A percentile compares a stretch with the other conserved stretches of the same genome.
Evolutionary conservation across 2,329 filamentous ascomycete genomes (phyloP).

Genomic region (Venturia effusa): DNA sequence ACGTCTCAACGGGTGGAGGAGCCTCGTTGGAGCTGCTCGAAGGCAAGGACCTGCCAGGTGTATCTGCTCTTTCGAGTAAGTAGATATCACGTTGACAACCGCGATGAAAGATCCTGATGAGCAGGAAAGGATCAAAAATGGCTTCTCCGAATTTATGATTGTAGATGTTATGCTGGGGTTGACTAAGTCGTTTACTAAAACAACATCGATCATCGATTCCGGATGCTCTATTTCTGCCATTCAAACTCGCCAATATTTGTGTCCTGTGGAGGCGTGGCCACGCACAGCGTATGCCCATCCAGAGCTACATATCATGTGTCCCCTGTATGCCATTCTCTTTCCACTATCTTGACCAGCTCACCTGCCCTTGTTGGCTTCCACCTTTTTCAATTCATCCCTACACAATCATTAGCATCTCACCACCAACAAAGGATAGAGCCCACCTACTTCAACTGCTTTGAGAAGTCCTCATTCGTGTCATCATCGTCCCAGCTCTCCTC

Average conservation of each 20-base stretch:
- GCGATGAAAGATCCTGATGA: conserved; percentile 20
- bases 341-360: neutral
- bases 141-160: conserved; percentile 3
- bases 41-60: conserved; percentile 94
- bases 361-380: conserved; percentile 55
- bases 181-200: neutral
- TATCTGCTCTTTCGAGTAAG: conserved; percentile 75
- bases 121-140: conserved; percentile 42
- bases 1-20: conserved; percentile 94
- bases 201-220: neutral
- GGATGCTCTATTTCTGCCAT: neutral
- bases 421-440: too few relatives aligned
- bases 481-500: conserved; percentile 99
- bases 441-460: conserved; percentile 82
- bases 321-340: neutral
- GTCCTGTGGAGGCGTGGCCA: too few relatives aligned
- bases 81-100: conserved; percentile 24
- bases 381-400: conserved; percentile 90
- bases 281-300: too few relatives aligned
- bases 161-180: neutral
- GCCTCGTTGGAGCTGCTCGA: conserved; percentile 92
- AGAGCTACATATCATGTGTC: too few relatives aligned
- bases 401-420: conserved; percentile 17
- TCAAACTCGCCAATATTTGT: too few relatives aligned
- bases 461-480: conserved; percentile 94